Conservation (phyloP, 2,329 filamentous ascomycete species). For the Cladosporium sp. region DNA sequence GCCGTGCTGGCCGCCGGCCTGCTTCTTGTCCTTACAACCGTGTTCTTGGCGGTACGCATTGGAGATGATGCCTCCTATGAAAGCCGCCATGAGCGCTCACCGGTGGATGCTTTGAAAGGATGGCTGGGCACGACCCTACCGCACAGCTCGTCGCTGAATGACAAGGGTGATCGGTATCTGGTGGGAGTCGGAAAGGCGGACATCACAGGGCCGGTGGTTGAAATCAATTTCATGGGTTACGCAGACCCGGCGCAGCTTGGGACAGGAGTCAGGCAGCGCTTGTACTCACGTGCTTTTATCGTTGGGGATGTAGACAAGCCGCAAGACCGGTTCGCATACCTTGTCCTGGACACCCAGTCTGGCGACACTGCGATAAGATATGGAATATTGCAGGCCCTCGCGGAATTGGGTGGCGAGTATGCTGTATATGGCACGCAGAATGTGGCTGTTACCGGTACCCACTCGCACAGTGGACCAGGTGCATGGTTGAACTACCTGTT, state of each 20-base stretch:
- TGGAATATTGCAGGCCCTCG: slow-evolving; percentile 76
- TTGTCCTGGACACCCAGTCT: slow-evolving; percentile 81
- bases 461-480: slow-evolving; percentile 86
- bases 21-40: slow-evolving; percentile 17
- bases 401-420: slow-evolving; percentile 66
- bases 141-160: not conserved
- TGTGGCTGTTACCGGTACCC: slow-evolving; percentile 84
- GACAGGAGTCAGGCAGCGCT: slow-evolving; percentile 76
- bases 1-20: slow-evolving; percentile 17
- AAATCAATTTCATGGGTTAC: slow-evolving; percentile 89
- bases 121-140: not conserved
- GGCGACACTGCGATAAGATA: slow-evolving; percentile 85
- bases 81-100: not conserved
- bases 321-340: slow-evolving; percentile 73
- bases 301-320: slow-evolving; percentile 64
- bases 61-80: not conserved
- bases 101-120: not conserved
- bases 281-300: slow-evolving; percentile 88
- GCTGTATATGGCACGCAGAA: slow-evolving; percentile 73
- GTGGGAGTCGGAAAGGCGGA: slow-evolving; percentile 68
- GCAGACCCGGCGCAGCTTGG: slow-evolving; percentile 80
- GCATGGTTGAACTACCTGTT: slow-evolving; percentile 94
- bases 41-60: slow-evolving; percentile 16
- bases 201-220: slow-evolving; percentile 77
- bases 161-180: slow-evolving; percentile 45